Evolutionary conservation across 176 grass and related monocot genomes (phyloP).

Genomic region (Pharus latifolius): DNA sequence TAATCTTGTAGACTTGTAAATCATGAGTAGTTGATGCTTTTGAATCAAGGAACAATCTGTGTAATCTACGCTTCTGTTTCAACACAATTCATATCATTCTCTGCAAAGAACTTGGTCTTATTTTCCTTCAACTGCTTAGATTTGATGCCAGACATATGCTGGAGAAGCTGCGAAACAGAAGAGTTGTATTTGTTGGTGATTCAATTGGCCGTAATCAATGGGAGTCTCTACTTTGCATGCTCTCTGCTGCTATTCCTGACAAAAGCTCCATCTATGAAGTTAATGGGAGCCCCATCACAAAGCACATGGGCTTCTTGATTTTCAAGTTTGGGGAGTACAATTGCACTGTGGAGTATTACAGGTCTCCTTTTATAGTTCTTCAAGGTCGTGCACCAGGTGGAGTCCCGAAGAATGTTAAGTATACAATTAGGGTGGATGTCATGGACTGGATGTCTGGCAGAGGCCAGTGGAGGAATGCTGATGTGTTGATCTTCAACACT

Average conservation of each 20-base stretch:
- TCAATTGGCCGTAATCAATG: conserved; percentile 95
- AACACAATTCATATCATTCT: not conserved
- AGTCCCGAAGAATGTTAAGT: conserved; percentile 37
- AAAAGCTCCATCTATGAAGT: conserved; percentile 78
- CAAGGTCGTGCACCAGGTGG: conserved; percentile 44
- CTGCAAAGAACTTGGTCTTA: conserved; percentile 2
- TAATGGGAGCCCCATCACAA: conserved; percentile 79
- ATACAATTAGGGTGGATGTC: conserved; percentile 47
- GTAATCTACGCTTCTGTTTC: not conserved
- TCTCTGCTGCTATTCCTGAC: conserved; percentile 45
- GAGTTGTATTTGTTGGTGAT: conserved; percentile 75
- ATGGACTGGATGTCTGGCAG: conserved; percentile 67
- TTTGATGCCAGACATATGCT: conserved; percentile 69
- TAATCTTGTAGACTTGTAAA: not conserved
- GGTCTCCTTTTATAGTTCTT: conserved; percentile 69
- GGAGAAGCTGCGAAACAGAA: conserved; percentile 46
- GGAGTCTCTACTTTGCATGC: conserved; percentile 90
- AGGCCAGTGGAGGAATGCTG: conserved; percentile 62
- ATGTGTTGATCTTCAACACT: conserved; percentile 76
- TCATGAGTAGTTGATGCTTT: not conserved
- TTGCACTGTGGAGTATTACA: conserved; percentile 84
- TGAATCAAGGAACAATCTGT: not conserved
- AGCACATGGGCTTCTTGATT: conserved; percentile 76
- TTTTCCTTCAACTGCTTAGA: conserved; percentile 21
- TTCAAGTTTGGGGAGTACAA: conserved; percentile 86